These are phyloP conservation scores for Candida glucosophila DNA, from an alignment of 1,139 yeast genomes.

Conservation along the genomic window DNA sequence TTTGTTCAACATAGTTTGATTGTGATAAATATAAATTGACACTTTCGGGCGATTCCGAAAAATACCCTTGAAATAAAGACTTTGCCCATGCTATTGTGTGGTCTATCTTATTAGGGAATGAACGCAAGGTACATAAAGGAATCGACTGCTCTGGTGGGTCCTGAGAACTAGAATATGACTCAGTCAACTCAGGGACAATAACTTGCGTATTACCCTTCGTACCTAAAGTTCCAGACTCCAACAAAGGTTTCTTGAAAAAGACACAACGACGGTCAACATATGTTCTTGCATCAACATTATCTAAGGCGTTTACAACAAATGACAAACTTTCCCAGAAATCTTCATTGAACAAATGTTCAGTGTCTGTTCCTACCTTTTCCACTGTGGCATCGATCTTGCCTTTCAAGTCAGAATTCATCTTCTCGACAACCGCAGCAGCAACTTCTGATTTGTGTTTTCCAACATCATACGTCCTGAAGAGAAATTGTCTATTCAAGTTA, in stretches of 20 bases:
- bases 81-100: constrained; percentile 99
- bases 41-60: constrained; percentile 83
- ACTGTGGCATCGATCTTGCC: constrained; percentile 70
- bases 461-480: constrained; percentile 90
- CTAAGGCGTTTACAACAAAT: constrained; percentile 91
- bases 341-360: constrained; percentile 80
- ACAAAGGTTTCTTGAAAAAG: constrained; percentile 79
- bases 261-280: constrained; percentile 97
- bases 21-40: constrained; percentile 86
- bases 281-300: constrained; percentile 95
- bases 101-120: constrained; percentile 96
- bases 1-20: constrained; percentile 85
- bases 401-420: constrained; percentile 74
- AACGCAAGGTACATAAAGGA: constrained; percentile 92
- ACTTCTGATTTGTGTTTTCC: constrained; percentile 87
- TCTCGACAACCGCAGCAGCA: constrained; percentile 76
- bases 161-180: constrained; percentile 89
- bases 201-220: constrained; percentile 98
- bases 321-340: constrained; percentile 80
- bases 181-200: constrained; percentile 85
- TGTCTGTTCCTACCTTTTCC: constrained; percentile 91
- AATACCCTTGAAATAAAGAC: constrained; percentile 88
- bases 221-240: constrained; percentile 96
- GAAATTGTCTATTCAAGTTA: constrained; percentile 89
- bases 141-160: constrained; percentile 98